Evolutionary conservation across 139 green algal species (phyloP).

Genomic region (Tetraselmis chui): DNA sequence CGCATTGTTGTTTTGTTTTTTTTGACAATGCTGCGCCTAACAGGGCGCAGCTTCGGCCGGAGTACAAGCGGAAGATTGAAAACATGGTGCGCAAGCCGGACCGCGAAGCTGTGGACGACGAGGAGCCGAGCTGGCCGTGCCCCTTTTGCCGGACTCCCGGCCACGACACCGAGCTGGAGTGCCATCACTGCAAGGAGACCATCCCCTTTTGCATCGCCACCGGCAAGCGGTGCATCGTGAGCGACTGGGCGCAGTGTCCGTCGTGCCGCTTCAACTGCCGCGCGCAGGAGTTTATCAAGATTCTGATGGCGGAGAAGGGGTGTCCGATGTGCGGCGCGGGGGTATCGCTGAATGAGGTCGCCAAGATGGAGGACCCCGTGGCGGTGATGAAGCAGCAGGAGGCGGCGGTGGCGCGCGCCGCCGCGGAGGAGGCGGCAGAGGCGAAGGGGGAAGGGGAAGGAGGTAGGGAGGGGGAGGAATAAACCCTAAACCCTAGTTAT

Average conservation of each 20-base stretch:
- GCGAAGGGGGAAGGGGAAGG: no score
- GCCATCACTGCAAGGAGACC: slow-evolving; percentile 49
- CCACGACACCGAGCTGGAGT: slow-evolving; percentile 53
- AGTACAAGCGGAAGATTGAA: slow-evolving; percentile 80
- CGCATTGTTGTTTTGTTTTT: no score
- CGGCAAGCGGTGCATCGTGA: slow-evolving; percentile 53
- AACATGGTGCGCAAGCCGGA: slow-evolving; percentile 68
- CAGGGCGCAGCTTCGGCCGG: slow-evolving; percentile 47
- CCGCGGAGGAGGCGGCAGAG: no score
- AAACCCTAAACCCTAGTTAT: no score
- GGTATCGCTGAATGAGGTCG: slow-evolving; percentile 18
- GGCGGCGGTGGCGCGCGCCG: background rate
- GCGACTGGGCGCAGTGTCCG: slow-evolving; percentile 64
- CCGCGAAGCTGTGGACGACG: slow-evolving; percentile 43
- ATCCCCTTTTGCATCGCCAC: slow-evolving; percentile 63
- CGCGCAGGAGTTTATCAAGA: slow-evolving; percentile 33
- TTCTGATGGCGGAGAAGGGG: slow-evolving; percentile 30
- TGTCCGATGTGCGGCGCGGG: slow-evolving; percentile 57
- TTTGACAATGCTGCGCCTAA: no score
- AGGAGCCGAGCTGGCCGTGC: slow-evolving; percentile 50
- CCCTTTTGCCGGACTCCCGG: slow-evolving; percentile 53
- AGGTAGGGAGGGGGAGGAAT: no score
- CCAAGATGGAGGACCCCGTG: slow-evolving; percentile 13
- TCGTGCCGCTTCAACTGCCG: slow-evolving; percentile 53
- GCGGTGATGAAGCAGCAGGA: background rate